Evolutionary conservation across 1,139 yeast species (phyloP).

Genomic region (Zygosaccharomyces sapae): DNA sequence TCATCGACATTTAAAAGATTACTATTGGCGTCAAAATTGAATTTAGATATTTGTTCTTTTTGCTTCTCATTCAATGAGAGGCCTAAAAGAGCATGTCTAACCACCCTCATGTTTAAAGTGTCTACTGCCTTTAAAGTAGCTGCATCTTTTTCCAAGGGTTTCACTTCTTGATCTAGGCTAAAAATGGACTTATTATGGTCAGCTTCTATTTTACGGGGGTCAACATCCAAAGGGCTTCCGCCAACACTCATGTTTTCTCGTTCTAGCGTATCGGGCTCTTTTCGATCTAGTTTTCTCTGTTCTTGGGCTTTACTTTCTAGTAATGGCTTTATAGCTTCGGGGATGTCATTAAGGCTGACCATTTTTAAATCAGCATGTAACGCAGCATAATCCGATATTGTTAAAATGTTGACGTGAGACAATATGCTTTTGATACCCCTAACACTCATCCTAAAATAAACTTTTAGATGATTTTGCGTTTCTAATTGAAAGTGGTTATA

Average conservation of each 20-base stretch:
- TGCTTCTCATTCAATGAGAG: conserved; percentile 38
- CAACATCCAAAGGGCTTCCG: neutral
- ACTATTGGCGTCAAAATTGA: conserved; percentile 39
- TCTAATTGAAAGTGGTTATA: conserved; percentile 9
- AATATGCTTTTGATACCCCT: conserved; percentile 43
- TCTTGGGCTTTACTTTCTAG: conserved; percentile 39
- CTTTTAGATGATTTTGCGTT: conserved; percentile 15
- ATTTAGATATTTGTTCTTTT: conserved; percentile 38
- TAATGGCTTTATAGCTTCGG: conserved; percentile 35
- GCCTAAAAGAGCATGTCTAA: conserved; percentile 74
- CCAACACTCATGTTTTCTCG: neutral
- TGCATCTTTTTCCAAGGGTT: conserved; percentile 50
- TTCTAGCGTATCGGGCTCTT: neutral
- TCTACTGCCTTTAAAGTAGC: conserved; percentile 63
- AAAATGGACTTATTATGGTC: conserved; percentile 3
- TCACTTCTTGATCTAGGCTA: conserved; percentile 25
- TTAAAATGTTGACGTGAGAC: conserved; percentile 63
- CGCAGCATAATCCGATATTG: conserved; percentile 51
- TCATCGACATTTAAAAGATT: conserved; percentile 34
- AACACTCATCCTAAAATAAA: conserved; percentile 27
- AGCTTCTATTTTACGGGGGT: neutral
- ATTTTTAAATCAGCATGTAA: conserved; percentile 17
- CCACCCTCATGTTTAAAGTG: conserved; percentile 74
- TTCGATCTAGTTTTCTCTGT: neutral
- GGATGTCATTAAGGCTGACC: conserved; percentile 22